phyloP scores from a whole-genome alignment of 78 protist species.

The Cavenderia fasciculata region DNA sequence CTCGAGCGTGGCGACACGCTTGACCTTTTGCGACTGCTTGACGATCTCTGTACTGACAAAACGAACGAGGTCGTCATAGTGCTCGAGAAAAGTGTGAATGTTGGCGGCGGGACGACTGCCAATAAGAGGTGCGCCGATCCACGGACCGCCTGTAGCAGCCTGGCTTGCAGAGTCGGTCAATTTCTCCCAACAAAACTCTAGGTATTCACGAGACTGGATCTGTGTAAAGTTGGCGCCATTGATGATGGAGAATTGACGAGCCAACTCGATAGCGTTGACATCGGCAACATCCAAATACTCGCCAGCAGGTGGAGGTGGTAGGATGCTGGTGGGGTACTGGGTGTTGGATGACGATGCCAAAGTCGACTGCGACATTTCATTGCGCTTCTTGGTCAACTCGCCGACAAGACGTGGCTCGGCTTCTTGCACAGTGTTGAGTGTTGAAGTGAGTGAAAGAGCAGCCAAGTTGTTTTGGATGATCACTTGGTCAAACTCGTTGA shows the following conservation, averaged over 20 bases:
- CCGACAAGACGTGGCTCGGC: conserved; percentile 13
- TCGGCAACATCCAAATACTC: conserved; percentile 64
- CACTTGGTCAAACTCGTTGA: conserved; percentile 43
- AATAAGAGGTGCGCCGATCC: background rate
- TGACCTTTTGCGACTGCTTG: background rate
- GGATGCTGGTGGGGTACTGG: conserved; percentile 41
- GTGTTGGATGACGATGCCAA: background rate
- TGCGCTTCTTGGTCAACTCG: conserved; percentile 35
- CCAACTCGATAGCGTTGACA: conserved; percentile 31
- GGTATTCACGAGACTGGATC: conserved; percentile 28
- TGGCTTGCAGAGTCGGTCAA: conserved; percentile 2
- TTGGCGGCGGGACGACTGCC: conserved; percentile 33
- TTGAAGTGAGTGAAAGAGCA: background rate
- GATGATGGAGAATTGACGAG: conserved; percentile 55
- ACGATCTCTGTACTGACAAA: conserved; percentile 35
- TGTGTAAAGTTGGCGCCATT: conserved; percentile 10
- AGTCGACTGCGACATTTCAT: conserved; percentile 22
- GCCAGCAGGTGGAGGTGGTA: conserved; percentile 51
- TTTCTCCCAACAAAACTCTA: conserved; percentile 52
- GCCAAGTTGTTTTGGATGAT: conserved; percentile 11
- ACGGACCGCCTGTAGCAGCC: conserved; percentile 21
- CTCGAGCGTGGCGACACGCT: conserved; percentile 52
- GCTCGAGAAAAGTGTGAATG: conserved; percentile 1
- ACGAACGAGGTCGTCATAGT: conserved; percentile 22
- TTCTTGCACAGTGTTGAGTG: background rate